phyloP scores from a whole-genome alignment of 495 filamentous ascomycete species.

The Xylaria flabelliformis region DNA sequence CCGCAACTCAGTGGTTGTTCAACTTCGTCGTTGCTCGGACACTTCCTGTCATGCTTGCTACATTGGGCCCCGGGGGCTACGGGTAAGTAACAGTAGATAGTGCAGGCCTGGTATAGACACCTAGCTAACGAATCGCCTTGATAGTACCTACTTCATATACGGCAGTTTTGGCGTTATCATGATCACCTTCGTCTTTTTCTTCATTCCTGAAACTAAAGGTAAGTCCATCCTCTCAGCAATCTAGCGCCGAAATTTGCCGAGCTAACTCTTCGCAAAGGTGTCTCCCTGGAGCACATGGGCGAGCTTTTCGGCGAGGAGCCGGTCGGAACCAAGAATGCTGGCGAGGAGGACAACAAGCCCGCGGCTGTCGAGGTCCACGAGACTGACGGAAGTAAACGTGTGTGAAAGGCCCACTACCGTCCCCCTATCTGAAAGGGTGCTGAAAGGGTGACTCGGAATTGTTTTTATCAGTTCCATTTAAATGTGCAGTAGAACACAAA shows the following conservation, averaged over 20 bases:
- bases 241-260: slow-evolving; percentile 1
- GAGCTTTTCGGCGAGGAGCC: slow-evolving; percentile 28
- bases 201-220: slow-evolving; percentile 77
- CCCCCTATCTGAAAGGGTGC: neutral
- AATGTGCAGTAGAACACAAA: neutral
- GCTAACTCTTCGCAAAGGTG: slow-evolving; percentile 39
- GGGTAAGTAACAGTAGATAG: slow-evolving; percentile 37
- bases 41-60: slow-evolving; percentile 69
- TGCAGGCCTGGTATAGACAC: neutral
- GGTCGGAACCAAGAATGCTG: neutral
- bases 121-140: slow-evolving; percentile 20
- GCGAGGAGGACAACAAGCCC: slow-evolving; percentile 9
- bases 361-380: slow-evolving; percentile 20
- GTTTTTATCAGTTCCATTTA: neutral
- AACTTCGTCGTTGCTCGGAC: slow-evolving; percentile 72
- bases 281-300: slow-evolving; percentile 37
- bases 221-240: slow-evolving; percentile 49
- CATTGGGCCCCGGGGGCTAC: slow-evolving; percentile 67
- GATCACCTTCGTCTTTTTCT: slow-evolving; percentile 73
- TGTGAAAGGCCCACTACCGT: slow-evolving; percentile 10
- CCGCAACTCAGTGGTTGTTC: slow-evolving; percentile 74
- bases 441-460: neutral
- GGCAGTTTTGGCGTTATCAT: slow-evolving; percentile 71
- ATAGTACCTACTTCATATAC: slow-evolving; percentile 59
- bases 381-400: slow-evolving; percentile 7